Evolutionary conservation across 2,329 filamentous ascomycete species (phyloP).

Genomic region (Trichoderma brevicompactum): DNA sequence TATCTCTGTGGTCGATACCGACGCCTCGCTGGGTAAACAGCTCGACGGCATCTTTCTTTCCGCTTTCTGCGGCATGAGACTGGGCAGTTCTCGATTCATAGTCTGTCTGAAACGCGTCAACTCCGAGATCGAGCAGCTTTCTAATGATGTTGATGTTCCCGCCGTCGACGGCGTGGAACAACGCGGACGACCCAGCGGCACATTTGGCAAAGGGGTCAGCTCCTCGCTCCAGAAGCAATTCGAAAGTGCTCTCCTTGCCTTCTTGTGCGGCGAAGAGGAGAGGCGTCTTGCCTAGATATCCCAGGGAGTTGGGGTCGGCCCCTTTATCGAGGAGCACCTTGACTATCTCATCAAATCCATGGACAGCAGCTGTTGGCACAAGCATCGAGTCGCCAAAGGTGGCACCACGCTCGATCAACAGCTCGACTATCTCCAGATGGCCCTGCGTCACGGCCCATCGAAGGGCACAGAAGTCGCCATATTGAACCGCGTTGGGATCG

Average conservation of each 20-base stretch:
- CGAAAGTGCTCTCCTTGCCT: background rate
- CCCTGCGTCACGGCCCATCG: background rate
- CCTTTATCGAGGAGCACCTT: conserved; percentile 19
- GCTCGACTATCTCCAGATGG: background rate
- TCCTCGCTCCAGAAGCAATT: conserved; percentile 15
- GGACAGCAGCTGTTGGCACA: background rate
- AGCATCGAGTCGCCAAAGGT: background rate
- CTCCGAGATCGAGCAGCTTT: conserved; percentile 10
- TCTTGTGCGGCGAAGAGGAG: conserved; percentile 15
- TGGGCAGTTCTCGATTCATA: background rate
- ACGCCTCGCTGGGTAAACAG: conserved; percentile 14
- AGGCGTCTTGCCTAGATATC: conserved; percentile 3
- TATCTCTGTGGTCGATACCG: background rate
- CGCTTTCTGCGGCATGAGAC: background rate
- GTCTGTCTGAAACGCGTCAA: background rate
- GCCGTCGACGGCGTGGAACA: conserved; percentile 19
- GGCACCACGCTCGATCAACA: conserved; percentile 21
- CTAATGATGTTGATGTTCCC: background rate
- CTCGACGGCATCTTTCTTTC: background rate
- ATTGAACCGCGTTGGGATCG: background rate
- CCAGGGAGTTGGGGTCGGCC: background rate
- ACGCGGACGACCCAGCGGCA: background rate
- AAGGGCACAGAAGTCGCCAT: background rate
- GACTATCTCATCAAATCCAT: conserved; percentile 2
- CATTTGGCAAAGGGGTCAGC: conserved; percentile 5